Evolutionary conservation across 305 asterid species (phyloP).

Genomic region (Coffea humblotiana): DNA sequence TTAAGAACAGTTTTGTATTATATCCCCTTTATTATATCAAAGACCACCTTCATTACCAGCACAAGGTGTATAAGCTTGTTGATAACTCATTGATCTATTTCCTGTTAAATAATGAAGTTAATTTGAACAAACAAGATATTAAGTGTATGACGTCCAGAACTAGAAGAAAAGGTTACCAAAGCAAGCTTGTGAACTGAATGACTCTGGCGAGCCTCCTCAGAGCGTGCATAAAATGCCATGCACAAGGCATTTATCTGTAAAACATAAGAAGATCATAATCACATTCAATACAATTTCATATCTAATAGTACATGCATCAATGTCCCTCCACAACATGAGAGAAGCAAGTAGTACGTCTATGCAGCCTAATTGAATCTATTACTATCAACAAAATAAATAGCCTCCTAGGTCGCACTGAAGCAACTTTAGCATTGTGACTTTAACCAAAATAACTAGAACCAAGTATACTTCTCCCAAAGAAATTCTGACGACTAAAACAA

Average conservation of each 20-base stretch:
- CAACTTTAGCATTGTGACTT: neutral
- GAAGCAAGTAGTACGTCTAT: neutral
- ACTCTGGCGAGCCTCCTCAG: constrained; percentile 97
- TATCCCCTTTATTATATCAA: neutral
- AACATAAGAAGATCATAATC: neutral
- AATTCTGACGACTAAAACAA: neutral
- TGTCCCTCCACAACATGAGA: neutral
- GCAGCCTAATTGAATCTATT: neutral
- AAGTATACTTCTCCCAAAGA: neutral
- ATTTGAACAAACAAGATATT: neutral
- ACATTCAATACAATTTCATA: neutral
- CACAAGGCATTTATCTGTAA: constrained; percentile 90
- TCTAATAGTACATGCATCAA: neutral
- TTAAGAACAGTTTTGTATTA: neutral
- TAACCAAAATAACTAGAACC: neutral
- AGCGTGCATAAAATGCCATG: constrained; percentile 98
- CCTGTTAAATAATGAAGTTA: neutral
- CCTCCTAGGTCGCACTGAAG: neutral
- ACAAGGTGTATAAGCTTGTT: neutral
- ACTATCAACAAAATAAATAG: neutral
- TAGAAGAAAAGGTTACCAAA: constrained; percentile 45
- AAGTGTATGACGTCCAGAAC: neutral
- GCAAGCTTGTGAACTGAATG: constrained; percentile 97
- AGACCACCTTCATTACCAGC: neutral
- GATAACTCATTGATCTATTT: neutral